Percentiles rank a stretch among this genome's conserved stretches.
These are phyloP conservation scores for Parasarocladium wereldwijsianum DNA, from an alignment of 2,329 filamentous ascomycete genomes.

Conservation along the genomic window DNA sequence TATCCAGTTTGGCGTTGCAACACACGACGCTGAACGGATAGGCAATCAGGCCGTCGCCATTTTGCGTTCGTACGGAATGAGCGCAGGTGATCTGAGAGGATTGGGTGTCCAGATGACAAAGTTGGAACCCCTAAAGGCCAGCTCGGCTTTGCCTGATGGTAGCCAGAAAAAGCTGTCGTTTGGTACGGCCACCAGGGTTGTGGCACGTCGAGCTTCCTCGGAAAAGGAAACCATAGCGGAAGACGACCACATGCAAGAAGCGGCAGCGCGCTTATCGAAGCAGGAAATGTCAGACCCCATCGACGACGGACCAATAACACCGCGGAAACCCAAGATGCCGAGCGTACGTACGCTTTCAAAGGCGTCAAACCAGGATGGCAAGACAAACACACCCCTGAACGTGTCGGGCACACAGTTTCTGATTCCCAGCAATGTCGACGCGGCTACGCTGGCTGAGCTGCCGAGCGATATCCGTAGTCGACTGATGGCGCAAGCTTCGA, in stretches of 20 bases:
- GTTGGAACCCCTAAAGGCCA: constrained; percentile 60
- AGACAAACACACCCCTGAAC: constrained; percentile 58
- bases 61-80: constrained; percentile 66
- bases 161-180: constrained; percentile 74
- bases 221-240: constrained; percentile 38
- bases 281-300: constrained; percentile 33
- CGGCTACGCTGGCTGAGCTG: constrained; percentile 66
- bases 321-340: constrained; percentile 35
- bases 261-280: constrained; percentile 14
- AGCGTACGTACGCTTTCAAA: constrained; percentile 37
- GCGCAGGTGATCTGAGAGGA: constrained; percentile 83
- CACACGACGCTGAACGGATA: constrained; percentile 56
- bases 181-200: constrained; percentile 31
- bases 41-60: constrained; percentile 77
- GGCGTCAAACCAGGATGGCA: constrained; percentile 31
- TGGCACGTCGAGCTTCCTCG: constrained; percentile 22
- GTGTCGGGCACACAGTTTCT: constrained; percentile 83
- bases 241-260: constrained; percentile 19
- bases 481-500: constrained; percentile 43
- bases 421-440: constrained; percentile 70
- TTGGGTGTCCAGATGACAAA: constrained; percentile 90
- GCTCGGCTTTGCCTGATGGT: constrained; percentile 42
- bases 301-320: constrained; percentile 37
- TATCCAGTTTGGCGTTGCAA: constrained; percentile 66
- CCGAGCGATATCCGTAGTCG: constrained; percentile 70